Base-by-base conservation (phyloP, 1,284 basidiomycete species). In the Puccinia triticina region DNA sequence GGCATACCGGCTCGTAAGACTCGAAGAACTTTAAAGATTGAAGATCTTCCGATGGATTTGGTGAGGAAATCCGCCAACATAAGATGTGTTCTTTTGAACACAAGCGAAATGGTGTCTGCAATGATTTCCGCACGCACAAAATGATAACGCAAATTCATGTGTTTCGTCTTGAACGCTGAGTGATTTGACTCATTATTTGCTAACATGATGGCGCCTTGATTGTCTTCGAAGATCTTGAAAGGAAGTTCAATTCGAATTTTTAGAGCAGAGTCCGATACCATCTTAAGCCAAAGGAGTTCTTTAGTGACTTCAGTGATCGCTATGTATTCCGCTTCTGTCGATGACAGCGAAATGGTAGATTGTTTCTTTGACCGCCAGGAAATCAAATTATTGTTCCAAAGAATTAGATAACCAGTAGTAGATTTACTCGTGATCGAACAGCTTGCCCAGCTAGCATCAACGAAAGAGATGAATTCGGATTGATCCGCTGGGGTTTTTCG, bases 261-360 rank as follows among this genome's bases (percentile, higher is more conserved):
- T 76, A 81, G 16, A 83, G 74, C 2, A 88, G 75, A 29, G 85
- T 85, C 1, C 11, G 14, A 1, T 87, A 83, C 3, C 88, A 75
- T 0, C 0, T 83, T 72, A 7, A 89, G 84, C 88, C 88, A 90
- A 0, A 88, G 48, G 2, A 86, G 83, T 83, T 90, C 88, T 46
- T 85, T 89, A 88, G 1, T 85, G 88, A 88, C 23, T 79, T 79
- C 89, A 88, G 90, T 4, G 86, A 86, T 48, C 90, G 83, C 0
- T 86, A n/a, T n/a, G n/a, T n/a, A n/a, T n/a, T n/a, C n/a, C n/a
- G n/a, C n/a, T n/a, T n/a, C n/a, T n/a, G n/a, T n/a, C n/a, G n/a
- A n/a, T n/a, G n/a, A n/a, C n/a, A n/a, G n/a, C n/a, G n/a, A n/a
- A n/a, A n/a, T n/a, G n/a, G n/a, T n/a, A n/a, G n/a, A n/a, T n/a